Evolutionary conservation across 352 stramenopile genomes (phyloP), one percentile per base, ranked within the genome.

Genomic region (Phytophthora multivora): DNA sequence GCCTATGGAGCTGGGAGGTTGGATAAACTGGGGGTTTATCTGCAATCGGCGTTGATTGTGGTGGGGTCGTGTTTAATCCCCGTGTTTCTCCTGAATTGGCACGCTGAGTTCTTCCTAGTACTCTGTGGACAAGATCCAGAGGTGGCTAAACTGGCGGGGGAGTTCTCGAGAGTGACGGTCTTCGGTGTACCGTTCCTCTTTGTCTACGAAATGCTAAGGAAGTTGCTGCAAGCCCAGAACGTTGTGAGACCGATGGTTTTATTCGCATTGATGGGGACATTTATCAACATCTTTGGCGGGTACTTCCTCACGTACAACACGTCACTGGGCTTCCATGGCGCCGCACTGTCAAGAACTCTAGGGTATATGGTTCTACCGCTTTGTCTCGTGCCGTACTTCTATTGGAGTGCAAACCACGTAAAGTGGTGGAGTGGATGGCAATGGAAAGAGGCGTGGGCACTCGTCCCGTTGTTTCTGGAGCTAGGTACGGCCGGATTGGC

Each of bases 121-220:
- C 35, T 69, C 0, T 36, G 83, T 15, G 83, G 83, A 6, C 88
- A 95, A 58, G 77, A 89, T 38, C 47, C 59, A 5, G 50, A 83
- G 46, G 76, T 96, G 0, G 70, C 88, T 7, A 47, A 40, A 19
- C 46, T 80, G 16, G 82, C 88, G 0, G 82, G 83, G 0, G 58
- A 85, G 38, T 93, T 91, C 59, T 80, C 75, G 2, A 63, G 63
- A 6, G 77, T 77, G 40, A 80, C 85, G 6, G 65, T 94, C 3
- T 79, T 89, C 33, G 83, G 86, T n/a, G 60, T 91, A 21, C 88
- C 88, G 9, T 92, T 90, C 55, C 59, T 91, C 2, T 95, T 89
- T 53, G 18, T 73, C 15, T 96, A 93, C 55, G 85, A 96, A 61
- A 76, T 93, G 58, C 35, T 87, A 25, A 69, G 86, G 33, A 93